These are phyloP conservation scores for Aspergillus sp. DNA, from an alignment of 2,329 filamentous ascomycete species.

Conservation along the genomic window DNA sequence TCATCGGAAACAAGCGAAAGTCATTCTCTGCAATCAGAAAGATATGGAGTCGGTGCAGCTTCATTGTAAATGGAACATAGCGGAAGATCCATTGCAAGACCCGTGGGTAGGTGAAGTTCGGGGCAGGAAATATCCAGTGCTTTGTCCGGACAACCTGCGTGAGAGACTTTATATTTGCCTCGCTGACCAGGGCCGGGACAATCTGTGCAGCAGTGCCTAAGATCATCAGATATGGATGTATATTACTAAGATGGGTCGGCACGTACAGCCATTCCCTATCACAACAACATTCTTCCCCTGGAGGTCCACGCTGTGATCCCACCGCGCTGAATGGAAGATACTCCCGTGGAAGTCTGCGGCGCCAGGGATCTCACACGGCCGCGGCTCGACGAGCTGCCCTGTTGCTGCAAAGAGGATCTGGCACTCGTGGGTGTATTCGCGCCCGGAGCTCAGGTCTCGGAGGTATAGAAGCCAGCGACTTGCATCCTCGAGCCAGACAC, in stretches of 20 bases:
- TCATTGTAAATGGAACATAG: slow-evolving; percentile 46
- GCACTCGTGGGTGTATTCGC: slow-evolving; percentile 41
- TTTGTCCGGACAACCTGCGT: slow-evolving; percentile 58
- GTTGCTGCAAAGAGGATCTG: slow-evolving; percentile 53
- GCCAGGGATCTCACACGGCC: slow-evolving; percentile 40
- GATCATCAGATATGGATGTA: not conserved
- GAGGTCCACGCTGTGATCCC: slow-evolving; percentile 23
- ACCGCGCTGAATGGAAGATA: slow-evolving; percentile 29
- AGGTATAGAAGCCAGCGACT: slow-evolving; percentile 46
- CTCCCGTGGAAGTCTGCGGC: slow-evolving; percentile 20
- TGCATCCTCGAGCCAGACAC: slow-evolving; percentile 52
- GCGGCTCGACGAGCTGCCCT: slow-evolving; percentile 44
- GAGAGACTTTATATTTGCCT: slow-evolving; percentile 51
- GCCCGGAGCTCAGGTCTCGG: slow-evolving; percentile 22
- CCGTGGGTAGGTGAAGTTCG: slow-evolving; percentile 46
- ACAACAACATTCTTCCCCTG: slow-evolving; percentile 29
- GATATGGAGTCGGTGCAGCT: slow-evolving; percentile 35
- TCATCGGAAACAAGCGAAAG: slow-evolving; percentile 38
- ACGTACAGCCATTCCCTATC: slow-evolving; percentile 35
- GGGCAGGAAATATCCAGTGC: slow-evolving; percentile 54
- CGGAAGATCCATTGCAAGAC: slow-evolving; percentile 50
- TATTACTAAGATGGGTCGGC: not conserved
- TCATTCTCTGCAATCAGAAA: slow-evolving; percentile 33
- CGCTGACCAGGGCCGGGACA: slow-evolving; percentile 20
- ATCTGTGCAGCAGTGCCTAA: slow-evolving; percentile 28